These are phyloP conservation scores for Cercospora beticola DNA, from an alignment of 2,329 filamentous ascomycete species.

Conservation along the genomic window DNA sequence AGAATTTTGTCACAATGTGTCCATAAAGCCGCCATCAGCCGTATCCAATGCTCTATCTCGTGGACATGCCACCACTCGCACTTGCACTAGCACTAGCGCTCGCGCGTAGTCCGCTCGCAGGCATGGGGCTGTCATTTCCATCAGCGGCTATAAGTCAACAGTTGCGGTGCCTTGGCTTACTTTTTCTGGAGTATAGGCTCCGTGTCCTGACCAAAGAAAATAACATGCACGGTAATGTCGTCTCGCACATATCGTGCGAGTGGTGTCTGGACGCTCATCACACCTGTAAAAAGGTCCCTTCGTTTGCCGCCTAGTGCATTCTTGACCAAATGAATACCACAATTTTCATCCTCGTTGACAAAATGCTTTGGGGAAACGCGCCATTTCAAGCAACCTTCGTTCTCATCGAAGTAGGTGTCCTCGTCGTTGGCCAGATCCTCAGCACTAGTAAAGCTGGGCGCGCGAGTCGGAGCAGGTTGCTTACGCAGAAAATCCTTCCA, in stretches of 20 bases:
- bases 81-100: not conserved
- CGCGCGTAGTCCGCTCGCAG: not conserved
- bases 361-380: constrained; percentile 47
- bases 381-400: constrained; percentile 43
- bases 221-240: constrained; percentile 55
- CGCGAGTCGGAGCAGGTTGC: not conserved
- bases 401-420: constrained; percentile 38
- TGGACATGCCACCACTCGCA: not conserved
- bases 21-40: not conserved
- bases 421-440: constrained; percentile 31
- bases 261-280: constrained; percentile 40
- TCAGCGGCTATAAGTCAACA: not conserved
- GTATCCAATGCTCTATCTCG: not conserved
- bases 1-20: not conserved
- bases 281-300: constrained; percentile 41
- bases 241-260: constrained; percentile 46
- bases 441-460: constrained; percentile 18
- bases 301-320: constrained; percentile 55
- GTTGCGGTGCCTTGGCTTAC: not conserved
- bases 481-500: constrained; percentile 13
- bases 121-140: not conserved
- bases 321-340: constrained; percentile 52
- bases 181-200: constrained; percentile 3
- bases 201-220: constrained; percentile 49
- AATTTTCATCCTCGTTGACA: constrained; percentile 53